Evolutionary conservation across 2,329 filamentous ascomycete species (phyloP).

Genomic region (Emergomyces orientalis): DNA sequence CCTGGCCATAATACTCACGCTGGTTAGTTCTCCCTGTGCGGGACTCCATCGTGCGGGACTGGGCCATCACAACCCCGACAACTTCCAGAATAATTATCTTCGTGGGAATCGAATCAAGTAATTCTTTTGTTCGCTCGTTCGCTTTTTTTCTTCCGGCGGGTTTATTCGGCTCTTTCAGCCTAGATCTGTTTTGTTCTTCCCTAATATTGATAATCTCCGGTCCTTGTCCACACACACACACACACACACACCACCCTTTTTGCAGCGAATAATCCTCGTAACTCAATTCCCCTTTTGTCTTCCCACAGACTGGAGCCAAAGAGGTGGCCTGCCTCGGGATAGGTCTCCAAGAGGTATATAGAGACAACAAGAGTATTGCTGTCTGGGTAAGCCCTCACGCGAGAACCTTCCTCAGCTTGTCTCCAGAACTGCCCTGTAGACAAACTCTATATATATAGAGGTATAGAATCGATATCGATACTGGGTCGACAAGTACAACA

Average conservation of each 20-base stretch:
- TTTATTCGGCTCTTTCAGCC: not conserved
- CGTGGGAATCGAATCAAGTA: too few species aligned
- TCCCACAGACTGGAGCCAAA: not conserved
- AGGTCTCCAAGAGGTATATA: not conserved
- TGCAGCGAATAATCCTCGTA: not conserved
- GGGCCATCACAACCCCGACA: conserved; percentile 27
- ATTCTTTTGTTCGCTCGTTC: not conserved
- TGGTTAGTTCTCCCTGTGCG: conserved; percentile 42
- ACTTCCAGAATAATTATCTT: not conserved
- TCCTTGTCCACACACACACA: not conserved
- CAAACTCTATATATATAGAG: not conserved
- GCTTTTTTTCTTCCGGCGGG: not conserved
- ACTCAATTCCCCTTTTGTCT: not conserved
- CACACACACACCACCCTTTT: not conserved
- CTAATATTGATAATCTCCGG: not conserved
- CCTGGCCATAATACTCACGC: conserved; percentile 30
- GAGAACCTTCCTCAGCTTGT: not conserved
- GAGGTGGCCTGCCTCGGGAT: not conserved
- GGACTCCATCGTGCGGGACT: conserved; percentile 38
- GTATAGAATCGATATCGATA: conserved; percentile 14
- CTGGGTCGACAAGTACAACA: not conserved
- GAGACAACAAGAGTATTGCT: not conserved
- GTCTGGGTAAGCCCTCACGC: not conserved
- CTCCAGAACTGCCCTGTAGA: not conserved
- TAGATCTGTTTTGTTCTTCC: not conserved